Evolutionary conservation across 2,329 filamentous ascomycete genomes (phyloP), one percentile per base, ranked within the genome.

Genomic region (Fusarium pseudocircinatum): DNA sequence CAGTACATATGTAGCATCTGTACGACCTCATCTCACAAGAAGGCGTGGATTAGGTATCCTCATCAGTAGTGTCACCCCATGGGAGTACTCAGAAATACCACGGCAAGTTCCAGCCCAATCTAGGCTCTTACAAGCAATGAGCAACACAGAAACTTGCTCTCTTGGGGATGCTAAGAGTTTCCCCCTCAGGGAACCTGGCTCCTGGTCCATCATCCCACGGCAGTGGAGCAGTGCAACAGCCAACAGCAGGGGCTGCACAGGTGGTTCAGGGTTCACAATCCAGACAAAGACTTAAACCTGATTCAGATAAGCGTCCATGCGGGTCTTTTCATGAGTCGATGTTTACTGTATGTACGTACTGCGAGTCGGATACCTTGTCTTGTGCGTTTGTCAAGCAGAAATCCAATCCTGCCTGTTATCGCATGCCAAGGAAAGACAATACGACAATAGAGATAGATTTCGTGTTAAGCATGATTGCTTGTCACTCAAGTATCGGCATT

Each of bases 151-250:
- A 56, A 32, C 34, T 44, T 57, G 32, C 39, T 52, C 47, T 61
- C 42, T 40, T 54, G 26, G 26, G 28, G 14, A 20, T 32, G 39
- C 39, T 46, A 36, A 37, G 40, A 36, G 47, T 46, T 30, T 28
- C 39, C 56, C 50, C 34, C 43, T 67, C 32, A 63, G 57, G 63
- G 43, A 61, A 54, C 63, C 58, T 60, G 49, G 57, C 65, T 59
- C 70, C 53, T 60, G 60, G 65, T 50, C 59, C 61, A 67, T 61
- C 67, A 68, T 74, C 67, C 67, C 67, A 74, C 68, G 52, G 63
- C 49, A 63, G 70, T 70, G 71, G 67, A 73, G 70, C 32, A 43
- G 42, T 68, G 56, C 47, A 56, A 62, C 63, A 49, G 39, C 49
- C 47, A 56, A 62, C 59, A 49, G 39, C 53, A 69, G 53, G 69